Conservation (phyloP, 805 yeast genomes). For the Phaffomyces opuntiae region DNA sequence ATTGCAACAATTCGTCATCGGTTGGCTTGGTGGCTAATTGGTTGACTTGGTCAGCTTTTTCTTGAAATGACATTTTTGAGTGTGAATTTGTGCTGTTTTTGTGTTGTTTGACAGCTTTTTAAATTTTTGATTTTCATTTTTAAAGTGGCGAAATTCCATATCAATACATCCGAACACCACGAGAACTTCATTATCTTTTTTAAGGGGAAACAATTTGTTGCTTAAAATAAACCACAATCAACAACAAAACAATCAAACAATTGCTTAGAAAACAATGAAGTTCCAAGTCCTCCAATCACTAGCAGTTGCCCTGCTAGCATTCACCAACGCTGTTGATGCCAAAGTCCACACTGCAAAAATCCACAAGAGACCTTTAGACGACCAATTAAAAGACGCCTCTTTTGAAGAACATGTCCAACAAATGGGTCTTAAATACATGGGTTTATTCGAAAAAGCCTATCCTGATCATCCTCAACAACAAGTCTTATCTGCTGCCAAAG, state of each 20-base stretch:
- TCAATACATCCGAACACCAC: neutral
- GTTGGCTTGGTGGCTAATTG: slow-evolving; percentile 67
- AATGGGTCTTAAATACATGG: slow-evolving; percentile 56
- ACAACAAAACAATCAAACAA: too few relatives aligned
- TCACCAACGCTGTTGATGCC: slow-evolving; percentile 43
- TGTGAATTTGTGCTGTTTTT: neutral
- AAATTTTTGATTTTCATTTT: neutral
- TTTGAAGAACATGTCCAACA: slow-evolving; percentile 48
- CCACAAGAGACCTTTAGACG: slow-evolving; percentile 51
- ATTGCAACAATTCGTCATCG: slow-evolving; percentile 78
- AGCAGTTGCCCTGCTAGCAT: slow-evolving; percentile 21
- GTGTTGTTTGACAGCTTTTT: neutral
- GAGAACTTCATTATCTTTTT: too few relatives aligned
- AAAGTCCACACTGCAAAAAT: slow-evolving; percentile 50
- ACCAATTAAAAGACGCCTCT: slow-evolving; percentile 43
- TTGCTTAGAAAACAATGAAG: slow-evolving; percentile 12
- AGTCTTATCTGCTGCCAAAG: slow-evolving; percentile 24
- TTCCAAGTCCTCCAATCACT: slow-evolving; percentile 17
- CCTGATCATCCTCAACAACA: slow-evolving; percentile 28
- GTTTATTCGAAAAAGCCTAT: slow-evolving; percentile 38
- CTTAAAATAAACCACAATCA: neutral
- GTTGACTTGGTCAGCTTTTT: slow-evolving; percentile 67
- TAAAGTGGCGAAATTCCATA: neutral
- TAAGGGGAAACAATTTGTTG: neutral
- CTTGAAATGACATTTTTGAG: slow-evolving; percentile 7